Evolutionary conservation across 345 rosid species (phyloP), one percentile per base, ranked within the genome.

Genomic region (Anacardium occidentale): DNA sequence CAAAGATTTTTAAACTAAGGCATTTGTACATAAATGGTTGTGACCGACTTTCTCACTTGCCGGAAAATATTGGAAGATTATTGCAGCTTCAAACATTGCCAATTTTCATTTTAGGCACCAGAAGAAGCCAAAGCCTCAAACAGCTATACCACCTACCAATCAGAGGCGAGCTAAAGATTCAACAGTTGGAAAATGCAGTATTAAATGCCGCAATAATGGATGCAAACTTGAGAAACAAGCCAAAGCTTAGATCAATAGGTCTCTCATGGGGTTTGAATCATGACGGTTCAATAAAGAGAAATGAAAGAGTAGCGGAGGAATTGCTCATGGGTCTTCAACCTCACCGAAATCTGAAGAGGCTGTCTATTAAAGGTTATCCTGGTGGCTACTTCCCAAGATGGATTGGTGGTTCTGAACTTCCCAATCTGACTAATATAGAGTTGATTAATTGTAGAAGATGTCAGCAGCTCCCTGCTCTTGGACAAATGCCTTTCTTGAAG

Each of bases 11-110:
- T 32, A 66, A 53, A 12, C 64, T 72, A 7, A 68, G 79, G 64
- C 79, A 79, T 73, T 32, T 79, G 37, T 67, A 60, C 24, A 15
- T 73, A 21, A 1, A 26, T 58, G 77, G 72, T 40, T 76, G 80
- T 69, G 58, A 53, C 14, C 42, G 71, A 56, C 67, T 76, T 11
- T 34, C 58, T 2, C 22, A 7, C 22, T 32, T 73, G 42, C 80
- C 77, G 11, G 40, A 64, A 4, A 44, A 21, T 17, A 68, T 73
- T 2, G 75, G 77, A 44, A 64, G 25, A 51, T 61, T 76, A 5
- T 1, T 25, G 5, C n/a, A 53, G 37, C 80, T 80, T 24, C 71
- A 32, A 7, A 80, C 77, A 17, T 47, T 76, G 75, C 73, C 79
- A 7, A 2, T 56, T 45, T 64, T 76, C 67, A 47, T 80, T 45